Evolutionary conservation across 2,329 filamentous ascomycete genomes (phyloP).

Genomic region (Cucurbitaria berberidis): DNA sequence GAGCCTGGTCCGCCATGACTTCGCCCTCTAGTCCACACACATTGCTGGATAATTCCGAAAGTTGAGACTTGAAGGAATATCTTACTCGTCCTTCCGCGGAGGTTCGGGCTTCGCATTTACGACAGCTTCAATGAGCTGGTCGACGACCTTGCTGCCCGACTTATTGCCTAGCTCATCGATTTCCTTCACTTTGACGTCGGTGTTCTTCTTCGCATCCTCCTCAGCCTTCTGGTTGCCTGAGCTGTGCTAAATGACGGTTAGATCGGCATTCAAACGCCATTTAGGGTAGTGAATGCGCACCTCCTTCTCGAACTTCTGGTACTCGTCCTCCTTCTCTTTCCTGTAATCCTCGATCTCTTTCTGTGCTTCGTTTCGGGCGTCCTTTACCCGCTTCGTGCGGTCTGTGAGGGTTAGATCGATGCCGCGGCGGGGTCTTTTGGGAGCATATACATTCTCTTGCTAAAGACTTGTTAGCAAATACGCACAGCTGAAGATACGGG

Average conservation of each 20-base stretch:
- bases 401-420: slow-evolving; percentile 58
- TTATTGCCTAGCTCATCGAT: slow-evolving; percentile 83
- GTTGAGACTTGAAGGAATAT: neutral
- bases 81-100: slow-evolving; percentile 50
- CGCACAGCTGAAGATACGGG: neutral
- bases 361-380: slow-evolving; percentile 94
- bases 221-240: slow-evolving; percentile 81
- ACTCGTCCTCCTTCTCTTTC: slow-evolving; percentile 88
- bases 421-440: slow-evolving; percentile 4
- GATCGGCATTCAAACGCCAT: slow-evolving; percentile 1
- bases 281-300: slow-evolving; percentile 49
- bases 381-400: slow-evolving; percentile 96
- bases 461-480: slow-evolving; percentile 48
- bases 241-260: slow-evolving; percentile 71
- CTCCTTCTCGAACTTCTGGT: slow-evolving; percentile 90
- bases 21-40: neutral
- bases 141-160: slow-evolving; percentile 78
- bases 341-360: slow-evolving; percentile 97
- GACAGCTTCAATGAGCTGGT: slow-evolving; percentile 83
- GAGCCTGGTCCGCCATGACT: neutral
- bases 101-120: slow-evolving; percentile 79
- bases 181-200: slow-evolving; percentile 78
- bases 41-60: neutral
- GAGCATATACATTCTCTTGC: slow-evolving; percentile 81
- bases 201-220: slow-evolving; percentile 77